Percentiles rank a stretch among this genome's conserved stretches.
These are phyloP conservation scores for Periconia macrospinosa DNA, from an alignment of 2,329 filamentous ascomycete genomes.

Conservation along the genomic window DNA sequence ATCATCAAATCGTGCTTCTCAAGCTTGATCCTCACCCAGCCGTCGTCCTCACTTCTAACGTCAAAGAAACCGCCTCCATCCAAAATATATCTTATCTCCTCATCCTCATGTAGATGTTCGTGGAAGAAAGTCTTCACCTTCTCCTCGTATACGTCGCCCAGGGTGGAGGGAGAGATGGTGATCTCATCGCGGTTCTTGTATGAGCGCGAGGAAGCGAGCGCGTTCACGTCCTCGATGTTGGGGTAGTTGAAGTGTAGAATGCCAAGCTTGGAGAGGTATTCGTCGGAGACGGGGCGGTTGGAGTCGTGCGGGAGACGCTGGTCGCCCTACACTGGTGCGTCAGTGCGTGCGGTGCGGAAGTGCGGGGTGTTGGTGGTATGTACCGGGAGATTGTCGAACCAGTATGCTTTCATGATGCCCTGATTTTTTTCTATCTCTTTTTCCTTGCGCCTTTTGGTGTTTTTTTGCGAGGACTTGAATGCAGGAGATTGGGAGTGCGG, in stretches of 20 bases:
- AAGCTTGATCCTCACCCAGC: slow-evolving; percentile 85
- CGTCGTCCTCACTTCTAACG: slow-evolving; percentile 77
- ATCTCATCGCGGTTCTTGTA: slow-evolving; percentile 98
- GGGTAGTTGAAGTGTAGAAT: slow-evolving; percentile 76
- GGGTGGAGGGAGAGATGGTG: slow-evolving; percentile 79
- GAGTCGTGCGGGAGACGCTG: slow-evolving; percentile 91
- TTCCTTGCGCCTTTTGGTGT: slow-evolving; percentile 2
- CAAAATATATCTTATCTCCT: slow-evolving; percentile 94
- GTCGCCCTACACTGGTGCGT: slow-evolving; percentile 68
- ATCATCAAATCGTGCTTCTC: slow-evolving; percentile 91
- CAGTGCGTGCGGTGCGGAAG: slow-evolving; percentile 7
- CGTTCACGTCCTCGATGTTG: slow-evolving; percentile 68
- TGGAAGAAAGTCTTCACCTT: slow-evolving; percentile 94
- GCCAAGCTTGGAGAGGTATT: slow-evolving; percentile 72
- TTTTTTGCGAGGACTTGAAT: background rate
- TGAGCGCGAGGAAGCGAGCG: slow-evolving; percentile 70
- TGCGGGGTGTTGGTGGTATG: background rate
- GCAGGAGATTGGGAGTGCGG: background rate
- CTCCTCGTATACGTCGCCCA: slow-evolving; percentile 86
- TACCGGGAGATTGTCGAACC: slow-evolving; percentile 69
- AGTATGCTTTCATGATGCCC: slow-evolving; percentile 68
- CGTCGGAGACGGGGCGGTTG: slow-evolving; percentile 65
- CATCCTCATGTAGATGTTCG: slow-evolving; percentile 96
- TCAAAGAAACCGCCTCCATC: slow-evolving; percentile 92
- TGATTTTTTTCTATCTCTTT: background rate